phyloP scores from a whole-genome alignment of 2,329 filamentous ascomycete genomes.

The Apiospora hydei region DNA sequence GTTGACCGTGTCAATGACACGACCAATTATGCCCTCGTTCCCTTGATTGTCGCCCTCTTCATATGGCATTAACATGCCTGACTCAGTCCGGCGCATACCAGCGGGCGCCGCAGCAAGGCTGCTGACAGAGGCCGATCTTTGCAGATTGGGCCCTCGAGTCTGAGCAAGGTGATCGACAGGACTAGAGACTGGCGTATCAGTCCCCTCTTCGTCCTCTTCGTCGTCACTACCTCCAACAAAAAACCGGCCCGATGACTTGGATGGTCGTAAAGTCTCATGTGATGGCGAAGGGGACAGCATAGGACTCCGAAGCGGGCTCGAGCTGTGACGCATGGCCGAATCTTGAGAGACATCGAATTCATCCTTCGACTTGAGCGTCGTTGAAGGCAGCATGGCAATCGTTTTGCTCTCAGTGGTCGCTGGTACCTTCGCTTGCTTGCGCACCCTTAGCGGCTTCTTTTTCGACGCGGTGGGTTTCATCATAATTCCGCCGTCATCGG shows the following conservation, averaged over 20 bases:
- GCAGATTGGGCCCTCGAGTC: conserved; percentile 44
- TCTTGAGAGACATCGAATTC: conserved; percentile 74
- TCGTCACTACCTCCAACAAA: conserved; percentile 69
- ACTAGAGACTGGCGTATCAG: conserved; percentile 40
- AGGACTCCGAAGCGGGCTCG: conserved; percentile 54
- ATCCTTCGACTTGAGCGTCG: conserved; percentile 83
- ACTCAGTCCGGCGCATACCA: conserved; percentile 79
- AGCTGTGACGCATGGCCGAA: conserved; percentile 69
- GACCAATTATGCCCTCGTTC: conserved; percentile 74
- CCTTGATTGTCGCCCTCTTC: conserved; percentile 73
- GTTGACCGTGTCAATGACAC: conserved; percentile 82
- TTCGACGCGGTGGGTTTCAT: conserved; percentile 73
- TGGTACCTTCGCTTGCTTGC: conserved; percentile 45
- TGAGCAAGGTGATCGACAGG: conserved; percentile 31
- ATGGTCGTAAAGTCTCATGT: conserved; percentile 80
- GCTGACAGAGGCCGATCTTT: conserved; percentile 56
- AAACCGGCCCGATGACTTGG: conserved; percentile 70
- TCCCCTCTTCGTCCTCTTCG: conserved; percentile 59
- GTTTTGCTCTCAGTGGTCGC: conserved; percentile 77
- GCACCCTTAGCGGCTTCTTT: conserved; percentile 62
- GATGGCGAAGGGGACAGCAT: conserved; percentile 77
- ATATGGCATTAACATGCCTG: conserved; percentile 91
- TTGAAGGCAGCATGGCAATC: conserved; percentile 87
- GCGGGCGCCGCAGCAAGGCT: conserved; percentile 59
- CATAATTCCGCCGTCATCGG: conserved; percentile 81